Evolutionary conservation across 2,329 filamentous ascomycete genomes (phyloP), one percentile per base, ranked within the genome.

Genomic region (Aspergillus fructus): DNA sequence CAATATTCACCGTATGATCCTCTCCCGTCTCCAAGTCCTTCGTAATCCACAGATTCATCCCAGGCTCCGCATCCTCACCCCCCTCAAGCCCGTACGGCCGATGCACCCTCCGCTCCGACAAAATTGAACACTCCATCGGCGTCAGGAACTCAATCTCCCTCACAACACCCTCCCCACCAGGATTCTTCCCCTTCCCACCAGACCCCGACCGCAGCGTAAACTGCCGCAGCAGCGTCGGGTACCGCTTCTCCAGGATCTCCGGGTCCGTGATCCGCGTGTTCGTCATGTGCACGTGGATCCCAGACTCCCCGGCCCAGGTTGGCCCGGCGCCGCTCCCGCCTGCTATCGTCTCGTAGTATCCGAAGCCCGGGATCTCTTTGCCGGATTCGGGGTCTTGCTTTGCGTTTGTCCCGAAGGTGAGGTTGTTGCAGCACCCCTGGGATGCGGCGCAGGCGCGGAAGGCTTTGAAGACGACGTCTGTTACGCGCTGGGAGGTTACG

Each of bases 291-390:
- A 86, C 89, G 70, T 94, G 89, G 34, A 93, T 89, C 21, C 89
- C 90, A 56, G 81, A 86, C 23, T 89, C 88, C 23, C 90, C 90
- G 58, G 88, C 81, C 90, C 90, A 94, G 21, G 82, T 82, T 0
- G 87, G 84, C 0, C 90, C 90, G 0, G 90, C 91, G 43, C 90
- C 91, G 45, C 84, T 87, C 3, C 90, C 91, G 41, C 91, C 90
- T 0, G 90, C 89, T 59, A 94, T 93, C 3, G 91, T 94, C 73
- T 94, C 91, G 71, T 93, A 93, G 78, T 93, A 94, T 9, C 90
- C 90, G 68, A 94, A 94, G 0, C 90, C 90, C 37, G 85, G 85
- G n/a, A 85, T 79, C n/a, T 68, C 65, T 5, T 82, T 80, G 54
- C 83, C 80, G 49, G 83, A 77, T 4, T 81, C 79, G 0, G 80